Conservation (phyloP, 148 eudicot species). For the Cornus suecica region DNA sequence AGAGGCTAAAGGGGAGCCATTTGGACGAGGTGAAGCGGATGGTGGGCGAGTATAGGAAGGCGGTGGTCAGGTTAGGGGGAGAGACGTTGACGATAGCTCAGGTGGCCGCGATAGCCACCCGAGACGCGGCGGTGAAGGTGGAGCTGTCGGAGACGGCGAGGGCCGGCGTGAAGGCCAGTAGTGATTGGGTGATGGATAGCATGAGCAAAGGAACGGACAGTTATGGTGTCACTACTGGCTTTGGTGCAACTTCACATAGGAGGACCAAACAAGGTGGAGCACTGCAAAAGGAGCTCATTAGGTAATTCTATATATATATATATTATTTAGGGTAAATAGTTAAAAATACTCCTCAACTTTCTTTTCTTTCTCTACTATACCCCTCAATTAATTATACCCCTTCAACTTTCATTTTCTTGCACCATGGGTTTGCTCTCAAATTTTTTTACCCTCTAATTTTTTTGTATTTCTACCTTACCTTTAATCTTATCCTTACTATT, state of each 20-base stretch:
- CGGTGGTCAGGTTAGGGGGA: conserved; percentile 20
- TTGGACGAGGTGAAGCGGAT: conserved; percentile 30
- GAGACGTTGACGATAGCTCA: conserved; percentile 25
- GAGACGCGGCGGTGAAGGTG: conserved; percentile 9
- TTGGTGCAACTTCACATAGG: conserved; percentile 35
- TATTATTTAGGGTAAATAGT: too few species aligned
- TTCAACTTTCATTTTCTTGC: too few species aligned
- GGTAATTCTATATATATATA: conserved; percentile 4
- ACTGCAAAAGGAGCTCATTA: conserved; percentile 32
- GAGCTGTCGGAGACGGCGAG: conserved; percentile 29
- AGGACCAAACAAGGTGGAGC: conserved; percentile 30
- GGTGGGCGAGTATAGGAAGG: conserved; percentile 24
- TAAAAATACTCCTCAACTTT: too few species aligned
- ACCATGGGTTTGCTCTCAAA: too few species aligned
- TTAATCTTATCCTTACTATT: too few species aligned
- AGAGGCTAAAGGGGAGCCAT: conserved; percentile 28
- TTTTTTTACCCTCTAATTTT: too few species aligned
- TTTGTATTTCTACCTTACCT: too few species aligned
- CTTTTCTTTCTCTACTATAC: too few species aligned
- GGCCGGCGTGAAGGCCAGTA: conserved; percentile 32
- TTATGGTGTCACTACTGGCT: conserved; percentile 34
- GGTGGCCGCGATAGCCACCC: conserved; percentile 26
- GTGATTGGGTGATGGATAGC: conserved; percentile 36
- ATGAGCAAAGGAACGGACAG: conserved; percentile 28
- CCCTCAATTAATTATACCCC: too few species aligned